Base-by-base conservation (phyloP, 495 filamentous ascomycete genomes). In the Xylaria flabelliformis region DNA sequence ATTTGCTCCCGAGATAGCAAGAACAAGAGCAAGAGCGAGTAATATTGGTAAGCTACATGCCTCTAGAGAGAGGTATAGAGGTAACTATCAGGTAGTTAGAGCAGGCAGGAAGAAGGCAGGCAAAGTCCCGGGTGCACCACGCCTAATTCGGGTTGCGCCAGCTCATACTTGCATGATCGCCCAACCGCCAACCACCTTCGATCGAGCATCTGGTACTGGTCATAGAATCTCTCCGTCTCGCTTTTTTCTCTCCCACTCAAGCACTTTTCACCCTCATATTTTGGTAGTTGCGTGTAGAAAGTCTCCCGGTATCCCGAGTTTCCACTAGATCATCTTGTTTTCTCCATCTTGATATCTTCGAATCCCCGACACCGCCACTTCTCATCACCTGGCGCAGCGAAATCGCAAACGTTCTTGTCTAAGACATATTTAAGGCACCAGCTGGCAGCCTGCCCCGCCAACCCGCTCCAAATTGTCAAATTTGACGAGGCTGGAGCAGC, bases 121-220 rank as follows among this genome's bases (percentile, higher is more conserved):
- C 17, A 46, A 32, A 36, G 41, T 15, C 66, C 17, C 36, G 59
- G 36, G 59, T 44, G 36, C 50, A 59, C 63, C 66, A 74, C 61
- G 67, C 64, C 67, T 72, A 72, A 65, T 71, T 68, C 59, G 58
- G 65, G 19, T 50, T 71, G 36, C 63, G 70, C 70, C 70, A 77
- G 59, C 72, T 68, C 72, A 72, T 64, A 75, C 69, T 69, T 79
- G 77, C 77, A 77, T 79, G 71, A 72, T 66, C 76, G 74, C 77
- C 77, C 75, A 77, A 79, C 76, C 34, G 46, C 62, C 65, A 72
- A 67, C 64, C 70, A 63, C 67, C 44, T 41, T 24, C 6, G 21
- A 64, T 64, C 24, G n/a, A 64, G 7, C 39, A 46, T 42, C n/a
- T n/a, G 26, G 61, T 34, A 64, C 36, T 64, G 36, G 61, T 21